A percentile compares a stretch with the other conserved stretches of the same genome.
Conservation (phyloP, 345 rosid genomes). For the Syzygium oleosum region DNA sequence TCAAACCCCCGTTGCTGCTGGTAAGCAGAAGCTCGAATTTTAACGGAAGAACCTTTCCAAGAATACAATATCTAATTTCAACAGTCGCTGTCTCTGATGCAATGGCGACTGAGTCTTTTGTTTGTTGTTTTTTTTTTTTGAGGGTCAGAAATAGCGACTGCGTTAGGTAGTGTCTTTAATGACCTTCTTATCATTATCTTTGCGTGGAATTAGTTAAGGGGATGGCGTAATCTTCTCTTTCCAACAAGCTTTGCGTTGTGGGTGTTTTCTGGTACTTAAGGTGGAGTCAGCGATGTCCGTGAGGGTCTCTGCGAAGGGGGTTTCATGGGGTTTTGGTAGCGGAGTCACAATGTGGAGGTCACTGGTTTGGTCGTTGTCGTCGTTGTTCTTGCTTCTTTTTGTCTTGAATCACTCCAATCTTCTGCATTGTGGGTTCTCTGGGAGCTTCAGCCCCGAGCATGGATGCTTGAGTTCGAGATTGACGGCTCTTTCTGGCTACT, state of each 20-base stretch:
- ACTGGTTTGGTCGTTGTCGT: not conserved
- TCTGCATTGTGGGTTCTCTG: conserved; percentile 8
- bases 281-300: not conserved
- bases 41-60: not conserved
- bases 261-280: not conserved
- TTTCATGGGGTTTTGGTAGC: not conserved
- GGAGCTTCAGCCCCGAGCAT: not conserved
- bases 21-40: not conserved
- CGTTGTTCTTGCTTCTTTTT: conserved; percentile 3
- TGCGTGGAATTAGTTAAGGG: not conserved
- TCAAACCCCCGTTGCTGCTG: not conserved
- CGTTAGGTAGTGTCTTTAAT: not conserved
- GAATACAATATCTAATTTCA: not conserved
- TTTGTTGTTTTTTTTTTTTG: too few relatives aligned
- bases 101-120: not conserved
- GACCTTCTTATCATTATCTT: not conserved
- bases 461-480: not conserved
- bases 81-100: not conserved
- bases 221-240: not conserved
- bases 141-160: not conserved
- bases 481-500: not conserved
- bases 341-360: not conserved
- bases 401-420: conserved; percentile 5
- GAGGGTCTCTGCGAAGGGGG: not conserved
- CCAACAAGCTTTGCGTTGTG: not conserved